Evolutionary conservation across 148 eudicot genomes (phyloP).

Genomic region (Dysphania ambrosioides): DNA sequence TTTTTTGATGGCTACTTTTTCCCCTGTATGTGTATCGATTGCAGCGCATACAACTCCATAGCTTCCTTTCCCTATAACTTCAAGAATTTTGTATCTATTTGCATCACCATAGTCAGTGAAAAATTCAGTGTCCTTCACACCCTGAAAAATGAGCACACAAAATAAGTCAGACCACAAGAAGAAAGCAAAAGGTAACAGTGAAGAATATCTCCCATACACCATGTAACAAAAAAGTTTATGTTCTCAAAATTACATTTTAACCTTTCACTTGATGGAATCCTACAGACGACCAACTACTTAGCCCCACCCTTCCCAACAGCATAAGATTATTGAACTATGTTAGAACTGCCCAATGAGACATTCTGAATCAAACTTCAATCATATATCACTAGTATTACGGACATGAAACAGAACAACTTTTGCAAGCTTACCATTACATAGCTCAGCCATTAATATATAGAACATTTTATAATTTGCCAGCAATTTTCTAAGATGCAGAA

Average conservation of each 20-base stretch:
- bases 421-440: neutral
- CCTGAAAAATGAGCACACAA: slow-evolving; percentile 34
- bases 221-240: neutral
- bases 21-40: slow-evolving; percentile 77
- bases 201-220: neutral
- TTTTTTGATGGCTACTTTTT: slow-evolving; percentile 87
- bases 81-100: slow-evolving; percentile 73
- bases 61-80: slow-evolving; percentile 80
- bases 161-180: neutral
- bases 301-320: neutral
- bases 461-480: neutral
- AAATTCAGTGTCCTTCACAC: slow-evolving; percentile 57
- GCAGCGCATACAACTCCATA: slow-evolving; percentile 95
- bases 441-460: neutral
- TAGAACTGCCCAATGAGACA: neutral
- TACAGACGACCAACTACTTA: neutral
- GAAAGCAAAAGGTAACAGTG: neutral
- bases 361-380: neutral
- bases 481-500: neutral
- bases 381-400: neutral
- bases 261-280: neutral
- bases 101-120: slow-evolving; percentile 86
- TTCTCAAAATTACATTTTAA: neutral
- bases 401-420: neutral
- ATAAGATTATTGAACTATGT: neutral